A percentile compares a stretch with the other conserved stretches of the same genome.
These are phyloP conservation scores for Juglanconis oblonga DNA, from an alignment of 2,329 filamentous ascomycete species.

Conservation along the genomic window DNA sequence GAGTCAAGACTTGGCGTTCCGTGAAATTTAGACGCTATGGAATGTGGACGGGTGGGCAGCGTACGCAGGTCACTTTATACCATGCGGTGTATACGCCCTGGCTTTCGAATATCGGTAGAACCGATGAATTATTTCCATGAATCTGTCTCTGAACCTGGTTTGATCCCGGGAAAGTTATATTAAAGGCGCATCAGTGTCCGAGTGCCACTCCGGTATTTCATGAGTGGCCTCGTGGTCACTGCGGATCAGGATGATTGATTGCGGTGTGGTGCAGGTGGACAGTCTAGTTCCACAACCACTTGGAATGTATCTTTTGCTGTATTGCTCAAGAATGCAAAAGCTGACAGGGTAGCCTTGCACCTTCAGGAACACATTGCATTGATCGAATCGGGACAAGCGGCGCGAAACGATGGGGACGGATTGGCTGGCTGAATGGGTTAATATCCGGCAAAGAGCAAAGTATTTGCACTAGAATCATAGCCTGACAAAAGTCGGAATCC, in stretches of 20 bases:
- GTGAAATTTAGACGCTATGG: not conserved
- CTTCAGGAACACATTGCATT: not conserved
- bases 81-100: not conserved
- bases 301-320: not conserved
- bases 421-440: conserved; percentile 12
- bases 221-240: not conserved
- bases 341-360: not conserved
- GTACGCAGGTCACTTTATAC: not conserved
- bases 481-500: not conserved
- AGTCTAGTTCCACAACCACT: not conserved
- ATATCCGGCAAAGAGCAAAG: conserved; percentile 8
- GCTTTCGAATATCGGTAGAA: not conserved
- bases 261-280: not conserved
- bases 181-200: not conserved
- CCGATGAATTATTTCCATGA: not conserved
- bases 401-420: not conserved
- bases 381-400: not conserved
- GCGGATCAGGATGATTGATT: not conserved
- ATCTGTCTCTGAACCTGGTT: not conserved
- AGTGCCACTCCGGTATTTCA: not conserved
- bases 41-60: not conserved
- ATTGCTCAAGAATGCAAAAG: not conserved
- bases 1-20: not conserved
- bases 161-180: not conserved
- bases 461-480: not conserved